phyloP scores from a whole-genome alignment of 495 filamentous ascomycete species.

The Talaromyces thailandensis region DNA sequence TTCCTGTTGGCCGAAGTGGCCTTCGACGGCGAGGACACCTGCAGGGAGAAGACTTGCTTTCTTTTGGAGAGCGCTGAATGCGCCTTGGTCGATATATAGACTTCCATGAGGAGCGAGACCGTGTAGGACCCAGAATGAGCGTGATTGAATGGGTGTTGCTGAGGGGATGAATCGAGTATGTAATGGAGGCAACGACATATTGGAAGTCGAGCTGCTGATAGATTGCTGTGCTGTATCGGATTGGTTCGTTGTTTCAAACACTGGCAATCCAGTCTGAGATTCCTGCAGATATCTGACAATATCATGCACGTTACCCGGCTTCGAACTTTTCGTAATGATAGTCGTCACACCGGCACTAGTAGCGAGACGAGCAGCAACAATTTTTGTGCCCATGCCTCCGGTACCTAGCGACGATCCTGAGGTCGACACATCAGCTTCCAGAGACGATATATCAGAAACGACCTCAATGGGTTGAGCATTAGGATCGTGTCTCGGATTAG shows the following conservation, averaged over 20 bases:
- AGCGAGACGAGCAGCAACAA: slow-evolving; percentile 86
- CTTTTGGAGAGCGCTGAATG: slow-evolving; percentile 62
- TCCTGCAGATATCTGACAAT: slow-evolving; percentile 78
- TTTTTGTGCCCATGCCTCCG: slow-evolving; percentile 98
- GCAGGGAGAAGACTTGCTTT: slow-evolving; percentile 89
- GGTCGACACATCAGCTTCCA: slow-evolving; percentile 87
- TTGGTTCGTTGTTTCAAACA: background rate
- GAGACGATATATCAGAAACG: slow-evolving; percentile 74
- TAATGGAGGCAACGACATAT: slow-evolving; percentile 45
- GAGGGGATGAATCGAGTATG: slow-evolving; percentile 92
- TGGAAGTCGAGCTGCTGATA: background rate
- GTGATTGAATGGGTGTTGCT: slow-evolving; percentile 77
- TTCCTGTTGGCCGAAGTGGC: slow-evolving; percentile 85
- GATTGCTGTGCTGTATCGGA: background rate
- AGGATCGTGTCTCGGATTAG: slow-evolving; percentile 77
- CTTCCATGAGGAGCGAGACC: slow-evolving; percentile 89
- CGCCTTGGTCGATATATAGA: slow-evolving; percentile 84
- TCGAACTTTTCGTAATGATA: slow-evolving; percentile 84
- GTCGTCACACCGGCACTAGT: slow-evolving; percentile 94
- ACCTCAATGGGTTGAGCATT: slow-evolving; percentile 87
- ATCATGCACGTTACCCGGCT: slow-evolving; percentile 80
- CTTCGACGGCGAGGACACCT: slow-evolving; percentile 82
- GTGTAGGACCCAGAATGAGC: slow-evolving; percentile 94
- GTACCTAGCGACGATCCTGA: slow-evolving; percentile 85
- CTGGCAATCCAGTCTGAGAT: slow-evolving; percentile 12